Conservation (phyloP, 2,329 filamentous ascomycete species). For the Colletotrichum horii region DNA sequence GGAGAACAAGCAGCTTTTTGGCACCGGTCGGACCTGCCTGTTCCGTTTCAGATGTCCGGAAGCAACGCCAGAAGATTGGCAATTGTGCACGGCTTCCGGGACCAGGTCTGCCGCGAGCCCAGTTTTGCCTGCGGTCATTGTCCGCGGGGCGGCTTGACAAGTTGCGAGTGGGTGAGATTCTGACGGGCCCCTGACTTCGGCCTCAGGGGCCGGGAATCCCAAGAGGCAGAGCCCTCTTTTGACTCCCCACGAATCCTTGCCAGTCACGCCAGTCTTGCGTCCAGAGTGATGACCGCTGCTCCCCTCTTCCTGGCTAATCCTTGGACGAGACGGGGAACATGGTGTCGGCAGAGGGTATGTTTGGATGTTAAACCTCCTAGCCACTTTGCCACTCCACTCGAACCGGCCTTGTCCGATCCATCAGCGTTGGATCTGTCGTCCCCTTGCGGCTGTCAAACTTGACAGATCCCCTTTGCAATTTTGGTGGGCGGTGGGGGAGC, state of each 20-base stretch:
- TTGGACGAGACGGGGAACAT: constrained; percentile 6
- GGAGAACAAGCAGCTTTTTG: constrained; percentile 4
- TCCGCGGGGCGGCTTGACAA: constrained; percentile 1
- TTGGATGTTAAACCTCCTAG: constrained; percentile 19
- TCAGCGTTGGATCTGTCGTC: constrained; percentile 21
- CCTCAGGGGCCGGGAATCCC: constrained; percentile 6
- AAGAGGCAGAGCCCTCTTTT: neutral
- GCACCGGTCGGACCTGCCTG: constrained; percentile 16
- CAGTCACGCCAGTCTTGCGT: constrained; percentile 21
- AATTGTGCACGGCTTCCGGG: constrained; percentile 16
- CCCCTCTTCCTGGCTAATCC: constrained; percentile 11
- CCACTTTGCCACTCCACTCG: constrained; percentile 16
- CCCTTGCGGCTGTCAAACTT: constrained; percentile 23
- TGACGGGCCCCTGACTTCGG: neutral
- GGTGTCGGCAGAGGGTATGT: constrained; percentile 15
- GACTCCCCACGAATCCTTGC: neutral
- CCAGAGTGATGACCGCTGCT: constrained; percentile 6
- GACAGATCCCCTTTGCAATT: constrained; percentile 22
- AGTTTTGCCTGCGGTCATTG: constrained; percentile 9
- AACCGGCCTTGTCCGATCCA: constrained; percentile 19
- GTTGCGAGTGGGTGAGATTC: constrained; percentile 6
- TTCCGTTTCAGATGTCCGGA: constrained; percentile 21
- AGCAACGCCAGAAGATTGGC: constrained; percentile 15
- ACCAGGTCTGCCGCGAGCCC: constrained; percentile 1
- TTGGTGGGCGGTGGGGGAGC: constrained; percentile 1